Conservation (phyloP, 1,284 basidiomycete species). For the Neonothopanus nambi region DNA sequence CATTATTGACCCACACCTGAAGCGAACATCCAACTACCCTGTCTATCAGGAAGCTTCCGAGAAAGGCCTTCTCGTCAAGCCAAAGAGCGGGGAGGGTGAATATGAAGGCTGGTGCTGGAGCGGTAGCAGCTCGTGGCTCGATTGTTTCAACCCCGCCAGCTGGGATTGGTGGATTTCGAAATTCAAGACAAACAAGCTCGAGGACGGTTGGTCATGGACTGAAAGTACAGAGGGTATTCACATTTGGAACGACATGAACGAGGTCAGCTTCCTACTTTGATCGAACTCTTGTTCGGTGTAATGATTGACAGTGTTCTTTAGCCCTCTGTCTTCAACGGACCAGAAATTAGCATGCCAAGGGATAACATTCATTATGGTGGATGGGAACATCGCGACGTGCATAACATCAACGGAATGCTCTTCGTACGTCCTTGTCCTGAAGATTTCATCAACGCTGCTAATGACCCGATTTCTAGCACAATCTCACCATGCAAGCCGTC, state of each 20-base stretch:
- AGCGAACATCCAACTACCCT: constrained; percentile 79
- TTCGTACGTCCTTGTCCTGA: constrained; percentile 48
- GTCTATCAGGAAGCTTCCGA: constrained; percentile 87
- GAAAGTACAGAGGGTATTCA: constrained; percentile 80
- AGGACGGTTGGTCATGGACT: constrained; percentile 66
- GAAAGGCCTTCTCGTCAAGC: constrained; percentile 81
- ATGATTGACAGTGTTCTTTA: constrained; percentile 29
- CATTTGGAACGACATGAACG: constrained; percentile 99
- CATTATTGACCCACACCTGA: constrained; percentile 96
- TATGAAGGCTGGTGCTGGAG: constrained; percentile 99
- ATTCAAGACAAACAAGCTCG: constrained; percentile 58
- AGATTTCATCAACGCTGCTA: constrained; percentile 5
- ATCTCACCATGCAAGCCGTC: constrained; percentile 85
- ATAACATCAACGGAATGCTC: constrained; percentile 93
- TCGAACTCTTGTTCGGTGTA: constrained; percentile 8
- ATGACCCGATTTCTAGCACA: constrained; percentile 52
- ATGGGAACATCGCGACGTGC: constrained; percentile 97
- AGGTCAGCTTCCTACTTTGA: constrained; percentile 51
- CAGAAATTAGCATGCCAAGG: constrained; percentile 96
- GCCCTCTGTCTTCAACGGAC: constrained; percentile 98
- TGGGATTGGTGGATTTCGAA: constrained; percentile 92
- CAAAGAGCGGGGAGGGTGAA: constrained; percentile 75
- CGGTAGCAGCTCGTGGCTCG: constrained; percentile 93
- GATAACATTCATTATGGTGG: constrained; percentile 91
- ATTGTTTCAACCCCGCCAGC: constrained; percentile 90